phyloP scores from a whole-genome alignment of 176 grass and related monocot genomes.

The Chrysopogon serrulatus region DNA sequence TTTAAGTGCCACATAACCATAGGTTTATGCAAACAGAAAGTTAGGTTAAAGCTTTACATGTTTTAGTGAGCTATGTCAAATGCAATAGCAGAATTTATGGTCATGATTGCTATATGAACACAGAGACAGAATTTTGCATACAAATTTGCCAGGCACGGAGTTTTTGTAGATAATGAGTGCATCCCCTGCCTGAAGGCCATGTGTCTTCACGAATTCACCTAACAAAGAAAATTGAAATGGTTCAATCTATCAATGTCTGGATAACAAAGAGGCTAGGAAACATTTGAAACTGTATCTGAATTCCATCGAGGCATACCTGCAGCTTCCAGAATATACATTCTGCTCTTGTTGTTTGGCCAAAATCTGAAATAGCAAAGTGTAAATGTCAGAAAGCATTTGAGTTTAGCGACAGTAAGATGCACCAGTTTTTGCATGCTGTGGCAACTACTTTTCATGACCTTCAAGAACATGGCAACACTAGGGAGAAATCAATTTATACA shows the following conservation, averaged over 20 bases:
- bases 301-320: slow-evolving; percentile 45
- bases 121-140: slow-evolving; percentile 21
- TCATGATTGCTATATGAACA: neutral
- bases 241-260: neutral
- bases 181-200: slow-evolving; percentile 76
- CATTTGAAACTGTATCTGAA: neutral
- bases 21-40: neutral
- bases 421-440: neutral
- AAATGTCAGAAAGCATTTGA: slow-evolving; percentile 1
- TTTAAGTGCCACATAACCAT: neutral
- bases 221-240: neutral
- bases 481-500: neutral
- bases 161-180: slow-evolving; percentile 60
- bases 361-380: slow-evolving; percentile 45
- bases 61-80: neutral
- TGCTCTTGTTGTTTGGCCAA: slow-evolving; percentile 97
- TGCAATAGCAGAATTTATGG: neutral
- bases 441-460: neutral
- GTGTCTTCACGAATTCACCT: slow-evolving; percentile 86
- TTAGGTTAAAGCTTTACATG: neutral
- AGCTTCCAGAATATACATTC: slow-evolving; percentile 90
- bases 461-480: neutral
- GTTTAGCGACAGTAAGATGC: neutral
- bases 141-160: slow-evolving; percentile 50
- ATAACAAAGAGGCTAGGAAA: neutral